These are phyloP conservation scores for Globisporangium iwayamae DNA, from an alignment of 352 stramenopile genomes.

Conservation along the genomic window DNA sequence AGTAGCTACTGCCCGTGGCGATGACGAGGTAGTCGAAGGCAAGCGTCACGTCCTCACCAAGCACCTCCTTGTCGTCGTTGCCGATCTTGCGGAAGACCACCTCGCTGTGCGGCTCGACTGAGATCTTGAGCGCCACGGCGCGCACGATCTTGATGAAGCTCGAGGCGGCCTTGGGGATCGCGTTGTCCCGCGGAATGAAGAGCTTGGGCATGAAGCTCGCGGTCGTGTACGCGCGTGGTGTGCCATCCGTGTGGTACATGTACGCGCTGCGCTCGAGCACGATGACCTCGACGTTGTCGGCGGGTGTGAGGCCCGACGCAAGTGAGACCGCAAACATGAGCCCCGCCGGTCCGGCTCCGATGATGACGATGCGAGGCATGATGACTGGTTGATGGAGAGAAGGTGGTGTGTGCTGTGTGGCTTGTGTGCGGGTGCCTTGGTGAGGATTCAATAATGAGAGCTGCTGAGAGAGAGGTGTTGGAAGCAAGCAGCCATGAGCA, in stretches of 20 bases:
- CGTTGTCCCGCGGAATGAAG: not conserved
- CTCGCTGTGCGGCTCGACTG: not conserved
- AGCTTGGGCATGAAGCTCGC: not conserved
- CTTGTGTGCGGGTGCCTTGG: not conserved
- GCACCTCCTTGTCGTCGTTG: not conserved
- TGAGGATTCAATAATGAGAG: not conserved
- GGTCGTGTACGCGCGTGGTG: not conserved
- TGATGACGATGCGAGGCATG: constrained; percentile 5
- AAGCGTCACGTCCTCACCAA: not conserved
- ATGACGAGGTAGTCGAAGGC: constrained; percentile 22
- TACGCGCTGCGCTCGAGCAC: constrained; percentile 1
- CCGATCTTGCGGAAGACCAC: not conserved
- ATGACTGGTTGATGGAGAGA: not conserved
- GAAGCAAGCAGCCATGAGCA: too few species aligned
- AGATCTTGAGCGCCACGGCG: not conserved
- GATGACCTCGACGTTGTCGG: not conserved
- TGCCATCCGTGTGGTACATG: constrained; percentile 1
- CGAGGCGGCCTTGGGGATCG: constrained; percentile 24
- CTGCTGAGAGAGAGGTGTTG: not conserved
- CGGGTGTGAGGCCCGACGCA: not conserved
- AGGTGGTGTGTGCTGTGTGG: not conserved
- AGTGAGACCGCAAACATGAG: not conserved
- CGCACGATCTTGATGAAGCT: constrained; percentile 30
- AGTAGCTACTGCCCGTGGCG: constrained; percentile 21
- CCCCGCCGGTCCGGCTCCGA: not conserved